Base-by-base conservation (phyloP, 176 grass and related monocot genomes). In the Chloris gayana region DNA sequence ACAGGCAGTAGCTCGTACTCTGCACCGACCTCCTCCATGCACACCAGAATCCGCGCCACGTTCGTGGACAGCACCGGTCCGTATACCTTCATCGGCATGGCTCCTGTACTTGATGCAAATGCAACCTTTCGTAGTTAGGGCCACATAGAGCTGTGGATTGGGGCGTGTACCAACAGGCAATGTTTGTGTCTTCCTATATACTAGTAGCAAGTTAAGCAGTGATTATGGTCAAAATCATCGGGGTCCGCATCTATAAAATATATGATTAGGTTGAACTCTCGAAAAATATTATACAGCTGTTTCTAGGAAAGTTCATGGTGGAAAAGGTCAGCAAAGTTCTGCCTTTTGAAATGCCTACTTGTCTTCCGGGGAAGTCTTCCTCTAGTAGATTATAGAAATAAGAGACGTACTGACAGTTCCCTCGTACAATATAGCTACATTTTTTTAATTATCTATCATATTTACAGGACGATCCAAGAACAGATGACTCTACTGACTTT, bases 1-100 rank as follows among this genome's bases (percentile, higher is more conserved):
- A 89, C 64, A 42, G 59, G 74, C 8, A 70, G 82, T 18, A 85
- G 1, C 63, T 85, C 87, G 63, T 89, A 89, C 59, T 89, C 70
- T 14, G 82, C 70, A 25, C 53, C 63, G 51, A 65, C 63, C 70
- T 89, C 87, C 51, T 81, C 87, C 38, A 89, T 70, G 76, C 73
- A 83, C 50, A 85, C 39, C 5, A 77, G 75, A 46, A 64, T 19
- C 42, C 87, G 70, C 3, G 87, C 87, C 63, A 85, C 70, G 70
- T 54, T 37, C 10, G 75, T 79, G 19, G 69, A 89, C 24, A 18
- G 57, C 41, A 57, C 64, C 66, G 77, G 70, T 9, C 83, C 83
- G 22, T 70, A 86, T 24, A 89, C 87, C 65, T 82, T 89, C 71
- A 78, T 50, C 4, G 50, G 54, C 83, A 76, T 64, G 64, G 34